These are phyloP conservation scores for Linnemannia schmuckeri DNA, from an alignment of 192 early-diverging fungal genomes.

Conservation along the genomic window DNA sequence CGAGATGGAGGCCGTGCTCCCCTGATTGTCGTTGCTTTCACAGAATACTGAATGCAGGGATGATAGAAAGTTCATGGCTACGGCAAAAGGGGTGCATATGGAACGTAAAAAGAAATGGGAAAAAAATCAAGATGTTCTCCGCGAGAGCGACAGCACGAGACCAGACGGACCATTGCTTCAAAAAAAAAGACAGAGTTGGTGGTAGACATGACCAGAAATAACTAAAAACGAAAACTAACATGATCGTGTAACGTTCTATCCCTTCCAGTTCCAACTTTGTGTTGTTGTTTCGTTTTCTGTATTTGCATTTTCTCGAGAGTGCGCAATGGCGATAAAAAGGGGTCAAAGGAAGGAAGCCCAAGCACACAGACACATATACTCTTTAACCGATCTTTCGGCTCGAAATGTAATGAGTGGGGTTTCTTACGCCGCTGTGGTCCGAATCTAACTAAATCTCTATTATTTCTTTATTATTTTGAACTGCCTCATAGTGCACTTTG, in stretches of 20 bases:
- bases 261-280: background rate
- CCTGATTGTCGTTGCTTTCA: background rate
- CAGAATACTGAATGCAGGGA: background rate
- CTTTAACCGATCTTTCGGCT: background rate
- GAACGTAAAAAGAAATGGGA: background rate
- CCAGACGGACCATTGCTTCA: background rate
- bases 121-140: background rate
- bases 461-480: constrained; percentile 11
- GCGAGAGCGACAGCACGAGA: background rate
- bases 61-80: background rate
- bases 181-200: background rate
- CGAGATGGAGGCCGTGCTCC: background rate
- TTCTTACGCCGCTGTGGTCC: background rate
- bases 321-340: background rate
- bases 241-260: background rate
- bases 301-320: background rate
- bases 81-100: background rate
- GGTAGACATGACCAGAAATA: background rate
- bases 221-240: background rate
- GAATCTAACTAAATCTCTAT: background rate
- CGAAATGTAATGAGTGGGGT: background rate
- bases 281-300: background rate
- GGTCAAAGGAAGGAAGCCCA: background rate
- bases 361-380: background rate
- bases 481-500: constrained; percentile 18